Evolutionary conservation across 1,139 yeast genomes (phyloP).

Genomic region (Lodderomyces orthopsilosis): DNA sequence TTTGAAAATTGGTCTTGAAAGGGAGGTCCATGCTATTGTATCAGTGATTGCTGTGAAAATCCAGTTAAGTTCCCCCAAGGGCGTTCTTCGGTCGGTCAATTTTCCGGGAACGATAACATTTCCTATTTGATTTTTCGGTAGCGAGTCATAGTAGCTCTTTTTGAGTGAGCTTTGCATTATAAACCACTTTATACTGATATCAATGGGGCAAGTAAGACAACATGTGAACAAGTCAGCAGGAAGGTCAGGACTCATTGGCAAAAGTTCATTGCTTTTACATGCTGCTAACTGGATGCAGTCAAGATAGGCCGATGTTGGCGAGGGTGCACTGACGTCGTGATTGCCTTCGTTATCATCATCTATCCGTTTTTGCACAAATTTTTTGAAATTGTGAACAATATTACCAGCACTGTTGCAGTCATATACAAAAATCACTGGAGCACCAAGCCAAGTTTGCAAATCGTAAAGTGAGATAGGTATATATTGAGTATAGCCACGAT

Average conservation of each 20-base stretch:
- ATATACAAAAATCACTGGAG: slow-evolving; percentile 92
- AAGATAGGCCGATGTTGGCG: slow-evolving; percentile 67
- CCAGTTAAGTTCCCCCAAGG: slow-evolving; percentile 95
- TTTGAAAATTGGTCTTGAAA: slow-evolving; percentile 86
- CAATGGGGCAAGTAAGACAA: slow-evolving; percentile 93
- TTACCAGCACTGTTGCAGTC: slow-evolving; percentile 96
- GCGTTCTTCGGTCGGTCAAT: slow-evolving; percentile 88
- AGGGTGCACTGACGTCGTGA: slow-evolving; percentile 62
- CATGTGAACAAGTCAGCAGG: slow-evolving; percentile 97
- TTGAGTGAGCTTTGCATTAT: slow-evolving; percentile 77
- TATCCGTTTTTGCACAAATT: slow-evolving; percentile 86
- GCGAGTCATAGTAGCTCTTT: slow-evolving; percentile 57
- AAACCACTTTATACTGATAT: slow-evolving; percentile 89
- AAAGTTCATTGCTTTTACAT: slow-evolving; percentile 77
- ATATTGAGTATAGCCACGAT: slow-evolving; percentile 94
- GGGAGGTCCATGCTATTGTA: slow-evolving; percentile 95
- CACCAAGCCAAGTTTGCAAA: slow-evolving; percentile 95
- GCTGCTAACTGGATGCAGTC: slow-evolving; percentile 96
- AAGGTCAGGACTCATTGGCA: slow-evolving; percentile 91
- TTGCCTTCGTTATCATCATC: slow-evolving; percentile 81
- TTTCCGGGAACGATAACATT: slow-evolving; percentile 83
- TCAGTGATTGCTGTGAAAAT: slow-evolving; percentile 97
- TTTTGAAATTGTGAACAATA: slow-evolving; percentile 83
- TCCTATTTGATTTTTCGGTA: slow-evolving; percentile 52
- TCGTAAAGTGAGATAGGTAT: slow-evolving; percentile 94